Evolutionary conservation across 2,329 filamentous ascomycete genomes (phyloP), one percentile per base, ranked within the genome.

Genomic region (Dissoconium aciculare): DNA sequence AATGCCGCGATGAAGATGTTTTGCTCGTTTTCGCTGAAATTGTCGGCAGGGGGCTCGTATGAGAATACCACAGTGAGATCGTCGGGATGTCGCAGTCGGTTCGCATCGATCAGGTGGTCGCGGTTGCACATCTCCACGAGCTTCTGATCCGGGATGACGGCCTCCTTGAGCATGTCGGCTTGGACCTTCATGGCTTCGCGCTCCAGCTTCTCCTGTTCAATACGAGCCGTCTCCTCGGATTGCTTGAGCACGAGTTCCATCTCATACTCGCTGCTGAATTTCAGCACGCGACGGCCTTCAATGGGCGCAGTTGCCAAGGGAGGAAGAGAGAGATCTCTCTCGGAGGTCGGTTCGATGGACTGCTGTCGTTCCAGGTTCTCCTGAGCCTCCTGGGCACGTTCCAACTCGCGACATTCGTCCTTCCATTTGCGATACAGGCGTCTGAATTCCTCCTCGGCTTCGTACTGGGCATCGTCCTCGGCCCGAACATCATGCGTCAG

Each of bases 131-230:
- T n/a, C 19, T 8, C 19, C 8, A 23, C 19, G 5, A 66, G 67
- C 58, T 73, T 67, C 66, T 83, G 78, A 34, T 72, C 62, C 0
- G 80, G 80, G 28, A 87, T 71, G 3, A 67, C 63, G 0, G 81
- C 81, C 51, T 87, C 81, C 48, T 80, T 83, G 26, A 80, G 76
- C 40, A 71, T 78, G 37, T 79, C 75, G 35, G 75, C 74, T 47
- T 76, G 75, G 32, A 78, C 73, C 48, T 76, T 73, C 41, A 72
- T 68, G 17, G 69, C 69, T 31, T 64, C 60, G 11, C 52, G 54
- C 16, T 64, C 60, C 26, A 46, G 42, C 26, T 44, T 49, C 28
- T 79, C 74, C 28, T 76, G 71, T 41, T 82, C 77, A 35, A 71
- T 66, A 17, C 71, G 66, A 46, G 82, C 78, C 39, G 76, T 74